These are phyloP conservation scores for Huntiella bhutanensis DNA, from an alignment of 2,329 filamentous ascomycete genomes.

Conservation along the genomic window DNA sequence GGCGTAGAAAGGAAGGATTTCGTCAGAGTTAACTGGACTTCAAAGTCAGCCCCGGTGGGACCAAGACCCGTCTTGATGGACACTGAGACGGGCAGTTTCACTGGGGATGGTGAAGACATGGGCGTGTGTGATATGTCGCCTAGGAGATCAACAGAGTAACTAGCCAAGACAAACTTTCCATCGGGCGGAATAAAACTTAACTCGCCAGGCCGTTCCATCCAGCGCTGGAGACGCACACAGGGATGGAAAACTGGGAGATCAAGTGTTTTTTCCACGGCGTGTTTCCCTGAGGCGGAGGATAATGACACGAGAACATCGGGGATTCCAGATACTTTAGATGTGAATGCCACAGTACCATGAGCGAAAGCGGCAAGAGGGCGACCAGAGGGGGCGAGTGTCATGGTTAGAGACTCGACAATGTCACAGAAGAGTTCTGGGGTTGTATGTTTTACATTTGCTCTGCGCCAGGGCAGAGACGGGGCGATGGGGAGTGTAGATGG, in stretches of 20 bases:
- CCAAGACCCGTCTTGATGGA: constrained; percentile 72
- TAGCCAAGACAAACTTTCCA: constrained; percentile 78
- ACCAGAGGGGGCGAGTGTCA: constrained; percentile 80
- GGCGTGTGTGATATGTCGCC: no score
- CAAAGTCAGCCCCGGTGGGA: constrained; percentile 60
- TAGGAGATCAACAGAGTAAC: constrained; percentile 83
- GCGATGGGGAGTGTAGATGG: constrained; percentile 24
- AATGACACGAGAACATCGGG: constrained; percentile 75
- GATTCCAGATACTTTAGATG: constrained; percentile 81
- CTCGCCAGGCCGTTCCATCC: constrained; percentile 75
- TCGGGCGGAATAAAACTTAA: constrained; percentile 94
- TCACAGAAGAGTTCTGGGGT: constrained; percentile 96
- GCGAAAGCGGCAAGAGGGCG: constrained; percentile 71
- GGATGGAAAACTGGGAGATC: constrained; percentile 90
- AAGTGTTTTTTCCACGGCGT: constrained; percentile 54
- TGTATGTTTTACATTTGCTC: constrained; percentile 82
- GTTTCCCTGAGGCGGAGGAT: constrained; percentile 62
- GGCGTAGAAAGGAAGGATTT: constrained; percentile 34
- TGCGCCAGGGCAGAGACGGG: constrained; percentile 62
- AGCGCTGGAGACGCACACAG: constrained; percentile 75
- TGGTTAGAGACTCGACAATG: constrained; percentile 72
- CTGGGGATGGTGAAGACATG: constrained; percentile 23
- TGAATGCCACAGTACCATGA: constrained; percentile 86
- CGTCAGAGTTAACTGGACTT: constrained; percentile 58
- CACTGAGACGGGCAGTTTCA: constrained; percentile 66